Percentiles rank a stretch among this genome's conserved stretches.
Evolutionary conservation across 352 stramenopile species (phyloP).

Genomic region (Phytophthora boehmeriae): DNA sequence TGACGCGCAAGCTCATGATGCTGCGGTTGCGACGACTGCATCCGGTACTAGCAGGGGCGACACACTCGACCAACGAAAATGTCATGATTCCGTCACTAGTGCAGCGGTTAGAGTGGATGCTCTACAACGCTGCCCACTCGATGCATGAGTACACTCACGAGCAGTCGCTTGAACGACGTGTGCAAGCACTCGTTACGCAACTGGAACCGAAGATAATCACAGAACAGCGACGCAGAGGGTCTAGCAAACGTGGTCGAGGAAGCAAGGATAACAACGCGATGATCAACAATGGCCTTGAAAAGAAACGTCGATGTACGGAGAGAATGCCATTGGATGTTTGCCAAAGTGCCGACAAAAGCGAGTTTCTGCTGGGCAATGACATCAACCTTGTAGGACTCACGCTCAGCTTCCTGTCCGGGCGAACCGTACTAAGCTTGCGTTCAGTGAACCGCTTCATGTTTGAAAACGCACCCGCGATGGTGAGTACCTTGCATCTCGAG

Average conservation of each 20-base stretch:
- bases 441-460: constrained; percentile 55
- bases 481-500: constrained; percentile 51
- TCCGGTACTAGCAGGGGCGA: constrained; percentile 28
- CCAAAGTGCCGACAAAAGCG: constrained; percentile 16
- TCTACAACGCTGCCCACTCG: constrained; percentile 70
- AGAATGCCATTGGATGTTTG: background rate
- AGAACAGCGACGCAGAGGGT: constrained; percentile 5
- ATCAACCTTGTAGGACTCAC: constrained; percentile 49
- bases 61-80: constrained; percentile 4
- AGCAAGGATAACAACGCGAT: background rate
- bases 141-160: constrained; percentile 71
- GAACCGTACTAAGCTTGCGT: constrained; percentile 41
- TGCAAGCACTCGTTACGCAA: constrained; percentile 72
- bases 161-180: constrained; percentile 64
- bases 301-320: constrained; percentile 20
- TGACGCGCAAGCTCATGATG: constrained; percentile 47
- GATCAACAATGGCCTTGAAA: background rate
- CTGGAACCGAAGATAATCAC: constrained; percentile 34
- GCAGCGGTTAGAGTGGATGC: constrained; percentile 75
- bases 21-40: constrained; percentile 32
- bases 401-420: constrained; percentile 54
- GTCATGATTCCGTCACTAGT: constrained; percentile 42
- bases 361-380: constrained; percentile 50
- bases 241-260: constrained; percentile 16
- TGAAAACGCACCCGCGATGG: constrained; percentile 40